Evolutionary conservation across 2,329 filamentous ascomycete species (phyloP), one percentile per base, ranked within the genome.

Genomic region (Sporothrix sp.): DNA sequence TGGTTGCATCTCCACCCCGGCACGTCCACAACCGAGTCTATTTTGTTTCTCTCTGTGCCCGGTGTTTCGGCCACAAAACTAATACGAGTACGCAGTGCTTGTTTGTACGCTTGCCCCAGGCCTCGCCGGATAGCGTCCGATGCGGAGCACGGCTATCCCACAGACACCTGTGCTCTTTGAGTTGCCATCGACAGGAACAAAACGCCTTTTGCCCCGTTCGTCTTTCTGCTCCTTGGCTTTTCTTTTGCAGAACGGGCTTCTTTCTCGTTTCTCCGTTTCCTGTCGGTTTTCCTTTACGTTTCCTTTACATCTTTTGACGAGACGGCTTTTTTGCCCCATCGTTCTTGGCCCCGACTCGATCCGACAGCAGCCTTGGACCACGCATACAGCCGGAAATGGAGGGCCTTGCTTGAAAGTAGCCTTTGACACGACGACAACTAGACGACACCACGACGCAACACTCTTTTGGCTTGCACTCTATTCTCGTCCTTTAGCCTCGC

Each of bases 1-100:
- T 50, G 51, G 51, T 50, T 49, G 51, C 46, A 49, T 35, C 40
- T 27, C 25, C 36, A 42, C 40, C 32, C 40, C 35, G 33, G 46
- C 38, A 35, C 25, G 23, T 23, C 18, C 28, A 35, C 32, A 13
- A 5, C 32, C 6, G 16, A 35, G 35, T 35, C 13, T 23, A 38
- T n/a, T 48, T 25, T 21, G 21, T 16, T 35, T 28, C 25, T n/a
- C 42, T 33, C 18, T 11, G 27, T 13, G 27, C n/a, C n/a, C n/a
- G n/a, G n/a, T n/a, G n/a, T n/a, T n/a, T n/a, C n/a, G n/a, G n/a
- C n/a, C n/a, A n/a, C n/a, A n/a, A n/a, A n/a, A n/a, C n/a, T n/a
- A n/a, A n/a, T n/a, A n/a, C n/a, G n/a, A n/a, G n/a, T n/a, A n/a
- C n/a, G n/a, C n/a, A n/a, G n/a, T n/a, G n/a, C n/a, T 33, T 44